Evolutionary conservation across 352 stramenopile species (phyloP).

Genomic region (Hyaloperonospora brassicae): DNA sequence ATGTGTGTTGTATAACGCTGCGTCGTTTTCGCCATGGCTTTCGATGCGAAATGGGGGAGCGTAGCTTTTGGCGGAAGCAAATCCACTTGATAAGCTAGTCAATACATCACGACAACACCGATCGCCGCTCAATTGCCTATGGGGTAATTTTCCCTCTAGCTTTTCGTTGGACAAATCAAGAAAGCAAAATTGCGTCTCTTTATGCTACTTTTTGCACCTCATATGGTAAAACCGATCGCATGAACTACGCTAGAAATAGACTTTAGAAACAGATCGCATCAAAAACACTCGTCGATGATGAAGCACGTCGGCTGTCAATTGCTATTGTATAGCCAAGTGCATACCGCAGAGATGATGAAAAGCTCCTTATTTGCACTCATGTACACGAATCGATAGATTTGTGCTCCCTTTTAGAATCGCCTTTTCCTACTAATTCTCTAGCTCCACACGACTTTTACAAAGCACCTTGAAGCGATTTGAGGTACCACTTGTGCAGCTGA

Average conservation of each 20-base stretch:
- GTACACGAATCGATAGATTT: slow-evolving; percentile 14
- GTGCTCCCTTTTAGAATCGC: slow-evolving; percentile 7
- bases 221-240: slow-evolving; percentile 33
- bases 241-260: slow-evolving; percentile 38
- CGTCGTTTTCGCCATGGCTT: slow-evolving; percentile 29
- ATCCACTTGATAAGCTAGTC: slow-evolving; percentile 4
- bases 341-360: slow-evolving; percentile 35
- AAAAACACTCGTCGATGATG: slow-evolving; percentile 28
- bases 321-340: slow-evolving; percentile 23
- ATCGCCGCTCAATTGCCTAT: slow-evolving; percentile 9
- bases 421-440: slow-evolving; percentile 27
- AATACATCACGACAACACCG: neutral
- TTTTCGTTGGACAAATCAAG: slow-evolving; percentile 8
- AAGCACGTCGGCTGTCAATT: slow-evolving; percentile 11
- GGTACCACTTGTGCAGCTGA: slow-evolving; percentile 46
- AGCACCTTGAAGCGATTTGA: slow-evolving; percentile 37
- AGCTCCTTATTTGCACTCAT: slow-evolving; percentile 21
- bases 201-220: slow-evolving; percentile 26
- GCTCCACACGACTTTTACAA: slow-evolving; percentile 33
- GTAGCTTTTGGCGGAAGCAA: slow-evolving; percentile 24
- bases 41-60: slow-evolving; percentile 29
- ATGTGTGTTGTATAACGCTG: slow-evolving; percentile 36
- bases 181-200: slow-evolving; percentile 6
- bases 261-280: slow-evolving; percentile 40
- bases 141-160: slow-evolving; percentile 6